These are phyloP conservation scores for Tubosaeta brunneosetosa DNA, from an alignment of 768 basidiomycete species.

Conservation along the genomic window DNA sequence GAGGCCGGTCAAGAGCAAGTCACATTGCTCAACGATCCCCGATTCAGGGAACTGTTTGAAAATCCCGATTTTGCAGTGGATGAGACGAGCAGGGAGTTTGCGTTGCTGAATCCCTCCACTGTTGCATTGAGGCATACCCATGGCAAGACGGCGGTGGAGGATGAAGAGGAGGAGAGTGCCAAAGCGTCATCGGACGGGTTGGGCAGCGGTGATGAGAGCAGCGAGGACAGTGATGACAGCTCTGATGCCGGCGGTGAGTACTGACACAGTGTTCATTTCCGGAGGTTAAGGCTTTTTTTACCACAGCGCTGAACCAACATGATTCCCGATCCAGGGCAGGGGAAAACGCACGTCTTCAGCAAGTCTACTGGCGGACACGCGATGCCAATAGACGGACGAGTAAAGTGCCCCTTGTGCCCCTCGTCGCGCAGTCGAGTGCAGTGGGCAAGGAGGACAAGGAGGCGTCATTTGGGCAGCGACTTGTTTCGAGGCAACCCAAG, in stretches of 20 bases:
- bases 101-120: constrained; percentile 87
- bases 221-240: constrained; percentile 46
- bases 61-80: constrained; percentile 92
- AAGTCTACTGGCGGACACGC: constrained; percentile 40
- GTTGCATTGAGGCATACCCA: constrained; percentile 49
- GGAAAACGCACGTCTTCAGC: constrained; percentile 44
- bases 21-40: constrained; percentile 74
- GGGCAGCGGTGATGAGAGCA: constrained; percentile 39
- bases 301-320: constrained; percentile 46
- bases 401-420: constrained; percentile 62
- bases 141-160: constrained; percentile 77
- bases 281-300: constrained; percentile 8
- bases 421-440: constrained; percentile 42
- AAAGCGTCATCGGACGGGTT: constrained; percentile 57
- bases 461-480: constrained; percentile 70
- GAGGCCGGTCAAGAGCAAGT: constrained; percentile 23
- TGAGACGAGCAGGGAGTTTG: constrained; percentile 81
- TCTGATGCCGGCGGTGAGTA: constrained; percentile 54
- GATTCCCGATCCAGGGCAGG: constrained; percentile 54
- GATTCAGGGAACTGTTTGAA: constrained; percentile 88
- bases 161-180: constrained; percentile 86
- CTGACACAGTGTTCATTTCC: constrained; percentile 10
- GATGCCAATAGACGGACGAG: constrained; percentile 40
- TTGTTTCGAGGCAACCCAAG: constrained; percentile 29
- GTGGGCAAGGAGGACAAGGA: constrained; percentile 40